Base-by-base conservation (phyloP, 805 yeast genomes). In the Metahyphopichia silvanorum region DNA sequence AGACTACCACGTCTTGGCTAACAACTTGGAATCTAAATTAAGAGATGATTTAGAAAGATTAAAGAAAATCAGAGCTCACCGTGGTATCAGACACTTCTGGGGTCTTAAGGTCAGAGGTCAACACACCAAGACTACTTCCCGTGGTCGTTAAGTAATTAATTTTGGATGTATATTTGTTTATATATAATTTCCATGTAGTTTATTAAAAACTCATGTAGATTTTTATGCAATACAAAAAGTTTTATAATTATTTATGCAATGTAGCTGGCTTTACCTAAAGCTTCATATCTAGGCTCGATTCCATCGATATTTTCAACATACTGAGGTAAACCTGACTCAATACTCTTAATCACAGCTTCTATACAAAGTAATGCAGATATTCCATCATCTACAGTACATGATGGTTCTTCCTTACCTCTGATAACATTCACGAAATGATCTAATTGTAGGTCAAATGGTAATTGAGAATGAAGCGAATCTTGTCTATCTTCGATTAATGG, bases 71-170 rank as follows among this genome's bases (percentile, higher is more conserved):
- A 94, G 98, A 83, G 79, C 98, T 67, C 98, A 93, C 93, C 82
- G 98, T 77, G 99, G 99, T 91, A 84, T 93, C 75, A 88, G 99
- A 84, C 99, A 93, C 82, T 89, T 82, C 91, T 93, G 97, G 98
- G 97, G 97, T 72, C 79, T 93, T 72, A 93, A 93, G 81, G 98
- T 94, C 74, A 88, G 98, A 83, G 98, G 98, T 79, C 98, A 93
- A 82, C 99, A 93, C 81, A 93, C 99, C 83, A 93, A 93, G 86
- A 91, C 98, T 71, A 93, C 99, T 63, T 95, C 97, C 73, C 88
- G 98, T 80, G 89, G 95, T 57, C 70, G 66, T 59, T 66, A 59
- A 57, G 39, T 35, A 19, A 16, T 22, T 29, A 19, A 16, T 22
- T 29, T 35, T 30, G 35, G 32, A 41, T 27, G n/a, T 16, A 9